Base-by-base conservation (phyloP, 1,284 basidiomycete genomes). In the Tilletia indica region DNA sequence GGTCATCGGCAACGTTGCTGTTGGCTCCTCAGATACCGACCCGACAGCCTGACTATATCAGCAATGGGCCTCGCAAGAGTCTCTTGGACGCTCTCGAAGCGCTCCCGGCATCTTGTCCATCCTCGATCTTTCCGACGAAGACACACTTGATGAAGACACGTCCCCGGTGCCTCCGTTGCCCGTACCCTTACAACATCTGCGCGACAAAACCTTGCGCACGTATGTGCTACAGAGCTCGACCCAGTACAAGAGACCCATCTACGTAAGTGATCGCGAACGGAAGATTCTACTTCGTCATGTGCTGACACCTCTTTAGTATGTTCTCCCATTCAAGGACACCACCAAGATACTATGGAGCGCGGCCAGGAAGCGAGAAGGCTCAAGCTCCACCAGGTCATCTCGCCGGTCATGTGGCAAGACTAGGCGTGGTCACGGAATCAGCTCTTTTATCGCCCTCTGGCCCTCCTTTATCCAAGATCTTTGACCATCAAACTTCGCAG, bases 171-270 rank as follows among this genome's bases (percentile, higher is more conserved):
- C 76, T 34, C 70, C 73, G 19, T 42, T 77, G 48, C 75, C 77
- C 11, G n/a, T 25, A 25, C 74, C 75, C 12, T 68, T 76, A n/a
- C 73, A 72, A 12, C 71, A 74, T 42, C 70, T 72, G 56, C 81
- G 81, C 70, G 71, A 74, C 51, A 73, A 78, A 49, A 68, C 51
- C n/a, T 70, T 80, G 66, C 80, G 81, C 75, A 74, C 79, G 54
- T 82, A 82, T 56, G 79, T 79, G 14, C 74, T 80, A 3, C 79
- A 81, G 72, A 78, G 79, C 56, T 54, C 80, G 71, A 51, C 78
- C 8, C 79, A 82, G 68, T 82, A 80, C 63, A 79, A 82, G 48
- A 78, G 80, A 69, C 80, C 79, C 47, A 76, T 81, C 36, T 76
- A 74, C 49, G 71, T 72, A 66, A 56, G 70, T 71, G 9, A 34